Evolutionary conservation across 2,329 filamentous ascomycete genomes (phyloP), one percentile per base, ranked within the genome.

Genomic region (Ceratocystis colombiana): DNA sequence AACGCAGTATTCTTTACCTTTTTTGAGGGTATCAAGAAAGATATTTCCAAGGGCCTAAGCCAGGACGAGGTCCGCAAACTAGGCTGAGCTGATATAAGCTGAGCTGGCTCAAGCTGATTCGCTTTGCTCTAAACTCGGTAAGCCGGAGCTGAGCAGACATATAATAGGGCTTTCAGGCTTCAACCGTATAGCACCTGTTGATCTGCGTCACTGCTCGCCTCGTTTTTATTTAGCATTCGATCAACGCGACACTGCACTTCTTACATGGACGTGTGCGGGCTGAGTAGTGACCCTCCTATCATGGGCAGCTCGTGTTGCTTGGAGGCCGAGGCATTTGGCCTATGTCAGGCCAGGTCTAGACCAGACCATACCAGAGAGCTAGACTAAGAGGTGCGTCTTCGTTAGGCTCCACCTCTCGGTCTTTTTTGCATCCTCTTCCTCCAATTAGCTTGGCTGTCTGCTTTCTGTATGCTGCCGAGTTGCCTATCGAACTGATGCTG

Each of bases 1-100:
- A 95, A 95, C 74, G 89, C 89, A 70, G 88, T 95, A 71, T 95
- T 95, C 80, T 95, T 95, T 77, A 91, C 88, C 55, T 88, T 86
- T 48, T 95, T 94, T 73, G 90, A 95, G 76, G 86, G 90, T 71
- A 82, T 89, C 71, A 94, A 94, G 77, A 87, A 86, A 74, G 79
- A 80, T 70, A 84, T 85, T 75, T 50, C 53, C n/a, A 28, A 37
- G 10, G 64, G 30, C n/a, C 17, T 48, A 28, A 37, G 12, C 25
- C 17, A 57, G 53, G 28, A 33, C 22, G 48, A 53, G 46, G 22
- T n/a, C 30, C 81, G 82, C 7, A 22, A 50, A 20, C 53, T 57
- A 33, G 30, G 53, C 22, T 41, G 20, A 53, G 37, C 25, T 17
- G 48, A 55, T 10, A 28, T 45, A n/a, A 55, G 25, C 22, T 44